phyloP scores from a whole-genome alignment of 1,284 basidiomycete genomes.

The Apiotrichum sp. region DNA sequence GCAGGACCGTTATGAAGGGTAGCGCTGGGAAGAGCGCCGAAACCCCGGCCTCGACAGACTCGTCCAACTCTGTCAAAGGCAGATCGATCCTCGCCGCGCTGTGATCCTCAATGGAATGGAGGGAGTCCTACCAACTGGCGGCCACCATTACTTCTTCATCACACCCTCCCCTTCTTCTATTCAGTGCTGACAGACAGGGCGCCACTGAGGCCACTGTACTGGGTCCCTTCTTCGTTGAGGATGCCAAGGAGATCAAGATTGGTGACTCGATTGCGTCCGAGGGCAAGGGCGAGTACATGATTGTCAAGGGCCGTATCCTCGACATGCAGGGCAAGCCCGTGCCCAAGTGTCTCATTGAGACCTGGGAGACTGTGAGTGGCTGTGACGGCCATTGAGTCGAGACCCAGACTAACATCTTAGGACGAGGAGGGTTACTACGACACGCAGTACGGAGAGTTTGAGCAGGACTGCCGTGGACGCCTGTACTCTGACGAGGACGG shows the following conservation, averaged over 20 bases:
- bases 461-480: conserved; percentile 71
- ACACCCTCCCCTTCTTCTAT: neutral
- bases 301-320: conserved; percentile 63
- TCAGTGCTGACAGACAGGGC: conserved; percentile 24
- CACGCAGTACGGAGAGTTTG: conserved; percentile 56
- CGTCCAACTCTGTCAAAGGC: no score
- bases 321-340: conserved; percentile 64
- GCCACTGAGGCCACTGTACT: conserved; percentile 71
- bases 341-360: conserved; percentile 62
- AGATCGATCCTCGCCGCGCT: no score
- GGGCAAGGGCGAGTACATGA: conserved; percentile 75
- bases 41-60: no score
- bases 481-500: conserved; percentile 61
- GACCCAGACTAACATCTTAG: neutral
- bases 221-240: conserved; percentile 78
- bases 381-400: no score
- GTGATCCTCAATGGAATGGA: no score
- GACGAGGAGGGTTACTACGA: conserved; percentile 58
- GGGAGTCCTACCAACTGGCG: no score
- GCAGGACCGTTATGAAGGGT: no score
- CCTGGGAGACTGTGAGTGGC: conserved; percentile 66
- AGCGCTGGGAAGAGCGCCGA: no score
- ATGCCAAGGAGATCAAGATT: conserved; percentile 55
- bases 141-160: neutral
- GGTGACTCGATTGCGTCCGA: conserved; percentile 68